Percentiles rank a stretch among this genome's conserved stretches.
Conservation (phyloP, 768 basidiomycete species). For the Asterophora parasitica region DNA sequence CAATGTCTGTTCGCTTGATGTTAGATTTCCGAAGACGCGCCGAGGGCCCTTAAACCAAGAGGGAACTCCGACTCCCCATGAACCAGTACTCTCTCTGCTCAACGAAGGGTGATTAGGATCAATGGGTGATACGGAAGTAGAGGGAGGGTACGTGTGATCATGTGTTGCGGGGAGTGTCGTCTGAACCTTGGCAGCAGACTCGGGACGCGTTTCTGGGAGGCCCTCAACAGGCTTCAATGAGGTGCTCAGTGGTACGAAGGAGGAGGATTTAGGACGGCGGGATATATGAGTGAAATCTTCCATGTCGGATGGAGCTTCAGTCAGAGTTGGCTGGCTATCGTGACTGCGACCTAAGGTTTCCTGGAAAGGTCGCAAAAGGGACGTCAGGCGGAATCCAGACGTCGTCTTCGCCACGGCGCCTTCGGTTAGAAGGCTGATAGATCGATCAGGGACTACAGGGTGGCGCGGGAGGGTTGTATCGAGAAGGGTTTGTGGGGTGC, state of each 20-base stretch:
- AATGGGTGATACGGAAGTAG: conserved; percentile 46
- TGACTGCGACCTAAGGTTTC: conserved; percentile 36
- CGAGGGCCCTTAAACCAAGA: conserved; percentile 61
- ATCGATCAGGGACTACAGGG: conserved; percentile 32
- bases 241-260: conserved; percentile 58
- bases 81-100: conserved; percentile 40
- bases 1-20: conserved; percentile 23
- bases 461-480: conserved; percentile 55
- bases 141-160: conserved; percentile 80
- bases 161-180: conserved; percentile 22
- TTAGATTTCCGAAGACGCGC: conserved; percentile 32
- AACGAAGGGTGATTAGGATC: conserved; percentile 44
- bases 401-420: conserved; percentile 25
- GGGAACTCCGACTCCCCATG: conserved; percentile 67
- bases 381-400: conserved; percentile 60
- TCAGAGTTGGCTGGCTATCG: conserved; percentile 16
- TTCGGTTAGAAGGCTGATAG: conserved; percentile 33
- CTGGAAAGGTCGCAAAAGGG: conserved; percentile 64
- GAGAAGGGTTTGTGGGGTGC: conserved; percentile 38
- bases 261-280: conserved; percentile 47
- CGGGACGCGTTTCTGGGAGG: conserved; percentile 8
- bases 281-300: conserved; percentile 75
- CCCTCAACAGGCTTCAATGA: conserved; percentile 28
- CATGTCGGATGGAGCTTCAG: conserved; percentile 30
- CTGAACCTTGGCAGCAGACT: conserved; percentile 13